Evolutionary conservation across 2,329 filamentous ascomycete species (phyloP), one percentile per base, ranked within the genome.

Genomic region (Aulographum hederae): DNA sequence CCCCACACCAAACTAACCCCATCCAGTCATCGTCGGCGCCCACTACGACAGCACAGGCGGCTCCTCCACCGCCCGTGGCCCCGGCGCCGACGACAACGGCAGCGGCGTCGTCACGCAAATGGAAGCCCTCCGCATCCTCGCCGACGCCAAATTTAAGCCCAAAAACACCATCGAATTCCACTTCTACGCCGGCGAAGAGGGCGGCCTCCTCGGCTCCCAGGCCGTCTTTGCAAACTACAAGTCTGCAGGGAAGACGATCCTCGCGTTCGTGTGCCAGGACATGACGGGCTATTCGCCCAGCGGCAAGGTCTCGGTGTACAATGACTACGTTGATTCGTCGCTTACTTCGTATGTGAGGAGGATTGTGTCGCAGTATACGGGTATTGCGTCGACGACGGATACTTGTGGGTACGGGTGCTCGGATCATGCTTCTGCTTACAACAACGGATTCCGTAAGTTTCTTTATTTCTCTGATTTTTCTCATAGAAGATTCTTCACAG

Each of bases 221-320:
- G 85, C 79, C 33, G 79, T 95, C 51, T 95, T 94, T 61, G 65
- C 69, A 31, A 59, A 69, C 5, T 95, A 95, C 48, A 73, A 79
- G 54, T 71, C 74, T 50, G 56, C 68, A 15, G 65, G 67, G 19
- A 69, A 75, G 18, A 73, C 86, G 40, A 67, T 95, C 52, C 91
- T 86, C 58, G 86, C 86, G 20, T 94, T 95, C 86, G 69, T 95
- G 33, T 86, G 95, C 60, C 86, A 95, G 56, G 86, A 95, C 54
- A 95, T 95, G 86, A 92, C 82, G 2, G 86, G 86, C 13, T 94
- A 78, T 50, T 58, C 89, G 14, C 78, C 89, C 41, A 76, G 80
- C 3, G 84, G 84, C 36, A 65, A 80, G 53, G 79, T 95, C 3
- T 86, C 85, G 26, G 80, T 95, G 32, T 92, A 95, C 46, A 84